Evolutionary conservation across 495 filamentous ascomycete genomes (phyloP).

Genomic region (Articulospora tetracladia): DNA sequence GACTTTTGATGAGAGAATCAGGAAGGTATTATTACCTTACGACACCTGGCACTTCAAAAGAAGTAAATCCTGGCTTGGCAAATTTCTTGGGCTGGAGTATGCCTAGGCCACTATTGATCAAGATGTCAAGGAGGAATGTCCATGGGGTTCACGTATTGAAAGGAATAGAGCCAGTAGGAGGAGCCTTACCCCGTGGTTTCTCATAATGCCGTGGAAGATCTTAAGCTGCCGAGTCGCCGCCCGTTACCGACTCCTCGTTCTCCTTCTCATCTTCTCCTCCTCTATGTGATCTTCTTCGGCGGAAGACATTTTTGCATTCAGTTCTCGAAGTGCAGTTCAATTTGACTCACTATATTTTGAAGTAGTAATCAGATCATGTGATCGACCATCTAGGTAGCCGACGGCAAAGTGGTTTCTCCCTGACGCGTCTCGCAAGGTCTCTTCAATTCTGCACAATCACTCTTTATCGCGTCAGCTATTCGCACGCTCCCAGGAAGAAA

Average conservation of each 20-base stretch:
- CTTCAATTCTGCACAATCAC: not conserved
- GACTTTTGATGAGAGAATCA: too few relatives aligned
- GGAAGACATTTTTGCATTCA: not conserved
- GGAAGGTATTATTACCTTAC: too few relatives aligned
- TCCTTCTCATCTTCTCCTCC: not conserved
- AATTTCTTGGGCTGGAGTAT: too few relatives aligned
- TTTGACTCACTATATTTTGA: too few relatives aligned
- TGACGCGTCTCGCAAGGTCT: too few relatives aligned
- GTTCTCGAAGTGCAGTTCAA: too few relatives aligned
- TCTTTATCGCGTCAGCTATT: not conserved
- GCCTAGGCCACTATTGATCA: too few relatives aligned
- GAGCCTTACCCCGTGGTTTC: not conserved
- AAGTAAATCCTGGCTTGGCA: not conserved
- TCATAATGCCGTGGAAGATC: not conserved
- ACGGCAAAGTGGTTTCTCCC: too few relatives aligned
- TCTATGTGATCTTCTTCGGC: not conserved
- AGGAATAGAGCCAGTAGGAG: not conserved
- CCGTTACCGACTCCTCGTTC: too few relatives aligned
- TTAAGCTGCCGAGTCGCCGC: not conserved
- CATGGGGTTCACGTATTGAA: not conserved
- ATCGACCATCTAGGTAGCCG: too few relatives aligned
- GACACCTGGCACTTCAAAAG: too few relatives aligned
- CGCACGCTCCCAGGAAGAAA: not conserved
- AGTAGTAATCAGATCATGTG: too few relatives aligned
- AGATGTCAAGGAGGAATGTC: not conserved